Base-by-base conservation (phyloP, 1,284 basidiomycete genomes). In the Melampsora larici-populina region DNA sequence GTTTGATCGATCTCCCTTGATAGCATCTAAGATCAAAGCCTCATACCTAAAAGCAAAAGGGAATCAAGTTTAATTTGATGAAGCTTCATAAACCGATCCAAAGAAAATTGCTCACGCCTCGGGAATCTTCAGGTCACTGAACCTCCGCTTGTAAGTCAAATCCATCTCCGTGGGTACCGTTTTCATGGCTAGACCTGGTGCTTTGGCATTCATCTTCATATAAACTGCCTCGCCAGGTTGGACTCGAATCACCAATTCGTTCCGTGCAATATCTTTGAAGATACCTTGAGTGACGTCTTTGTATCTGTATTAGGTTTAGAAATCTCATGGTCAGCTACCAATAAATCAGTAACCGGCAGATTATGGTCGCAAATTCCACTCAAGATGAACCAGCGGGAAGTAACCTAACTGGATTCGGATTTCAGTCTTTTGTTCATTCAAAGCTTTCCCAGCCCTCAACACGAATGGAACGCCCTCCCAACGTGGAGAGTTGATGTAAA, bases 391-490 rank as follows among this genome's bases (percentile, higher is more conserved):
- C 9, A 15, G 6, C n/a, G 7, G 29, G 29, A 49, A 65, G 29
- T 18, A n/a, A 55, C 43, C 62, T 65, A 64, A 75, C 85, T 97
- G 94, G 80, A 97, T 90, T 76, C 94, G 92, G 82, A 97, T 90
- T 85, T 97, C 95, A 77, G 97, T 94, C 86, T 97, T 97, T 83
- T 92, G 91, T 85, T 97, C 94, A 86, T 97, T 96, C 79, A 97
- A 86, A 13, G 94, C 94, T 95, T 97, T 97, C 78, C 94, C 94
- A 43, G 94, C 94, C 86, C 94, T 97, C 82, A 97, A 88, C 82
- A 97, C 93, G 86, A 97, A 97, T 0, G 94, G 94, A 2, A 97
- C 94, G 79, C 94, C 94, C 84, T 97, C 94, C 94, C 94, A 97
- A 79, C 94, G 87, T 0, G 93, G 93, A 85, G 94, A 96, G 86